Evolutionary conservation across 2,329 filamentous ascomycete species (phyloP), one percentile per base, ranked within the genome.

Genomic region (Colletotrichum shisoi): DNA sequence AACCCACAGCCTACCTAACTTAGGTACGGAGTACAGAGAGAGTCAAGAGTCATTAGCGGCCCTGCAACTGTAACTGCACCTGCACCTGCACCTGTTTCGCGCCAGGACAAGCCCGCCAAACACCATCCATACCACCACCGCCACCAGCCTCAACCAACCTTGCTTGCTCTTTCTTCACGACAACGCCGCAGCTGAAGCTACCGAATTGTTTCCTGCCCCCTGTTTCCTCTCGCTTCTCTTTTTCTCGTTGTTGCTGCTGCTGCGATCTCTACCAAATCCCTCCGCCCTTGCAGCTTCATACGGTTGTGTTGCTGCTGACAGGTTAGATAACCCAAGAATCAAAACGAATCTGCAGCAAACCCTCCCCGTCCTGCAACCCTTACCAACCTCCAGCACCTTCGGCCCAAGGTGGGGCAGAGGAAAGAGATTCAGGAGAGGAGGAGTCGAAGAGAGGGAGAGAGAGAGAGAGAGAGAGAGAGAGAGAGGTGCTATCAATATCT

Each of bases 391-490:
- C 27, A 62, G 51, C n/a, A 48, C 49, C 45, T 68, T 65, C 62
- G 54, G 62, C 40, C 58, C 40, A 62, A 62, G 66, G 66, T 66
- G 62, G 62, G 66, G 62, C 66, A 66, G 57, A 53, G 51, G 51
- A 53, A 34, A 39, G 51, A 37, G 21, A 49, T 1, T 34, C 24
- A 64, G 27, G n/a, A 63, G 31, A 17, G 21, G 2, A 21, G 19
- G n/a, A 63, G 21, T 7, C 12, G 2, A 21, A 17, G 45, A 27
- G 42, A 44, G 42, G 9, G 17, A 44, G n/a, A 65, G 39, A n/a
- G n/a, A n/a, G n/a, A n/a, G n/a, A n/a, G 21, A 27, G 39, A 40
- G 17, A 19, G 17, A 8, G 42, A 40, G 42, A 44, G 42, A n/a
- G 17, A 44, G n/a, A 65, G 39, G 62, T 57, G 62, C 62, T 62